Conservation (phyloP, 1,139 yeast species). For the Debaryomyces sp. region DNA sequence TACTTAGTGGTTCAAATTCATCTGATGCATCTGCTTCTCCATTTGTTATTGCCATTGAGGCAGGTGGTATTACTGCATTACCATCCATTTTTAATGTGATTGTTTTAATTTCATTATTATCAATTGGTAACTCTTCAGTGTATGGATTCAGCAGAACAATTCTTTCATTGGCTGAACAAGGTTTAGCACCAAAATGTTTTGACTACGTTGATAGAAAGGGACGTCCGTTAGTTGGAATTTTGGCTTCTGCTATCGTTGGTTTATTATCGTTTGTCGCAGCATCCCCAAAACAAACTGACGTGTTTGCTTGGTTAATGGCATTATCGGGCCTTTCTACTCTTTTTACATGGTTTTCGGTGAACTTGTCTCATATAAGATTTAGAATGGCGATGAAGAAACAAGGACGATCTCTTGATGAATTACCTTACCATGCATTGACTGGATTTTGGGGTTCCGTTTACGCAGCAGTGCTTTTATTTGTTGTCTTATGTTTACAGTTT, state of each 20-base stretch:
- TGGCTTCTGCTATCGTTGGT: conserved; percentile 36
- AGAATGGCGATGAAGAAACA: conserved; percentile 39
- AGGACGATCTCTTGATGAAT: conserved; percentile 32
- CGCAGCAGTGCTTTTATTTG: conserved; percentile 32
- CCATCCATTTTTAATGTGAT: conserved; percentile 49
- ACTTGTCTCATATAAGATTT: conserved; percentile 41
- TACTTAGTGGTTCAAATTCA: conserved; percentile 30
- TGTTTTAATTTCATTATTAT: conserved; percentile 41
- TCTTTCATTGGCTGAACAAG: conserved; percentile 44
- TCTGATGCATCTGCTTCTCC: conserved; percentile 41
- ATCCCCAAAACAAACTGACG: conserved; percentile 36
- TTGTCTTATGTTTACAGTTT: conserved; percentile 42
- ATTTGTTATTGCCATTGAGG: conserved; percentile 46
- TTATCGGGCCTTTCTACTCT: conserved; percentile 45
- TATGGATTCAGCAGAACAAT: conserved; percentile 49
- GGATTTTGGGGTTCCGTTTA: conserved; percentile 43
- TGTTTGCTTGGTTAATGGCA: conserved; percentile 46
- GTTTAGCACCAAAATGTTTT: conserved; percentile 39
- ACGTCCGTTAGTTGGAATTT: conserved; percentile 45
- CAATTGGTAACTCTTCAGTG: conserved; percentile 49
- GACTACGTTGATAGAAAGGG: conserved; percentile 45
- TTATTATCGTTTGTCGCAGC: conserved; percentile 47
- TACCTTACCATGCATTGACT: conserved; percentile 41
- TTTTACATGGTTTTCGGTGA: conserved; percentile 47
- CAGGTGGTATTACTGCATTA: conserved; percentile 43